Percentiles rank a stretch among this genome's conserved stretches.
Conservation (phyloP, 2,329 filamentous ascomycete species). For the Colletotrichum spaethianum region DNA sequence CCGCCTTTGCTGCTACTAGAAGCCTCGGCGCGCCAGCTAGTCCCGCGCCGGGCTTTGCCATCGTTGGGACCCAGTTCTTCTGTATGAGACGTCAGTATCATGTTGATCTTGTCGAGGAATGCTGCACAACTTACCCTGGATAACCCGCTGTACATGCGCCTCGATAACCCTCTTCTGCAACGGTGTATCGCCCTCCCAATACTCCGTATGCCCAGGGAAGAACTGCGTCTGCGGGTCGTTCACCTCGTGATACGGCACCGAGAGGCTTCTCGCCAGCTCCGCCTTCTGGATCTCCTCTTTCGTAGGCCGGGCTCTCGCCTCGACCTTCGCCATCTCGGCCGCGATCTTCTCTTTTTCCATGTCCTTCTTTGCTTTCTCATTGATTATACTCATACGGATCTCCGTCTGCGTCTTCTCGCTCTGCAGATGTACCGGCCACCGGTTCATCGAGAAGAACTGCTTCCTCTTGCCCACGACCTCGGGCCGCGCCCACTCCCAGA, state of each 20-base stretch:
- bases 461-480: constrained; percentile 44
- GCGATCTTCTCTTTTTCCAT: background rate
- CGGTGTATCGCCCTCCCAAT: constrained; percentile 50
- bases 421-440: constrained; percentile 63
- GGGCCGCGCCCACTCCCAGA: constrained; percentile 54
- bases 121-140: constrained; percentile 42
- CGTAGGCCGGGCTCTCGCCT: constrained; percentile 14
- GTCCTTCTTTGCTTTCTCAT: constrained; percentile 1
- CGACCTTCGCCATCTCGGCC: background rate
- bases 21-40: background rate
- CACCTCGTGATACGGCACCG: constrained; percentile 55
- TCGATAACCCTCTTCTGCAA: constrained; percentile 48
- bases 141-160: constrained; percentile 23
- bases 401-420: constrained; percentile 46
- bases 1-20: background rate
- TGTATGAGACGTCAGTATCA: background rate
- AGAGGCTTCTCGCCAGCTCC: constrained; percentile 56
- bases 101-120: background rate
- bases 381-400: constrained; percentile 43
- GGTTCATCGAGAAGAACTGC: constrained; percentile 61
- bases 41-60: constrained; percentile 12
- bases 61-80: constrained; percentile 4
- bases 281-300: background rate
- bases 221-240: constrained; percentile 41
- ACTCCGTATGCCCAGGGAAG: constrained; percentile 44